Evolutionary conservation across 305 asterid species (phyloP), one percentile per base, ranked within the genome.

Genomic region (Ilex paraguariensis): DNA sequence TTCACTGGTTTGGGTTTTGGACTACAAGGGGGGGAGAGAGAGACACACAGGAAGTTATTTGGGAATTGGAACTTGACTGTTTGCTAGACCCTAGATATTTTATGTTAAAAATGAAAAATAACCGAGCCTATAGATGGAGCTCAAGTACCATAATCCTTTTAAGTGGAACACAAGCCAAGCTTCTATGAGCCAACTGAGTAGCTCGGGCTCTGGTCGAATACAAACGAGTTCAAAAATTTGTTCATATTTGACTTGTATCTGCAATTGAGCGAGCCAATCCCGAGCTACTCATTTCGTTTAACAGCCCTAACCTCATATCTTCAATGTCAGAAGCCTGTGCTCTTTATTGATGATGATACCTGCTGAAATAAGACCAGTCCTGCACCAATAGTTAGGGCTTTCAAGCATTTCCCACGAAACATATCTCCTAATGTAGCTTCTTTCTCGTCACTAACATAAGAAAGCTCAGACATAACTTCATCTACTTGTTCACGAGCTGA

Each of bases 361-460:
- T 89, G 98, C 72, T 92, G 98, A 76, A 92, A 89, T 75, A 92
- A 75, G 75, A 87, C 91, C n/a, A 89, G 70, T 60, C 98, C 98
- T 53, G 86, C 93, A 74, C 98, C 98, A 67, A 92, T 84, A 56
- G 52, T 66, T 45, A 92, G 96, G 66, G 97, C 98, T 77, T 89
- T 92, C 85, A 84, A 79, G 84, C 94, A 89, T 80, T 89, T 89
- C 59, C 98, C 98, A 73, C 74, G 94, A 67, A 92, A 84, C 75
- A 92, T 59, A 79, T 92, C 98, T 54, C 73, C 77, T 13, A 89
- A 7, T 44, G 97, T 69, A 17, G 79, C 81, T 66, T 87, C 96
- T 81, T 79, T 82, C 79, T 80, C 93, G 63, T 82, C 95, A 40
- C 82, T 82, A 70, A 85, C 59, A 64, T 84, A 75, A 71, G 97